These are phyloP conservation scores for Pseudoturritis turrita DNA, from an alignment of 345 rosid species.

Conservation along the genomic window DNA sequence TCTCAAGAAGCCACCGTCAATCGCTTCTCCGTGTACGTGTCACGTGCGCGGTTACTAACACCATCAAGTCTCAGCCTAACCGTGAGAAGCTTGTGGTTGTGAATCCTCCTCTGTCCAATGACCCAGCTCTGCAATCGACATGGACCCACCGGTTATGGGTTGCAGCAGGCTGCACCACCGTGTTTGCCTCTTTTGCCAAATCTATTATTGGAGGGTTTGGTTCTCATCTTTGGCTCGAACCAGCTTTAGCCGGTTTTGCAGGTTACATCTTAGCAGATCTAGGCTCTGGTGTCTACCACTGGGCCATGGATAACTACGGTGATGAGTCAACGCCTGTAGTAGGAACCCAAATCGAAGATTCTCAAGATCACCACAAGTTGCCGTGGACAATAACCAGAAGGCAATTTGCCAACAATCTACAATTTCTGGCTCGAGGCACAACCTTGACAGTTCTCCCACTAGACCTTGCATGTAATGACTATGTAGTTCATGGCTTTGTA, in stretches of 20 bases:
- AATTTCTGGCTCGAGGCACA: conserved; percentile 49
- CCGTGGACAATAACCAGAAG: conserved; percentile 80
- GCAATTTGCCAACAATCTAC: conserved; percentile 70
- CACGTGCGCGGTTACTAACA: conserved; percentile 36
- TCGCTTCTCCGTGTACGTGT: not conserved
- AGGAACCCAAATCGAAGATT: conserved; percentile 67
- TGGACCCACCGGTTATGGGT: conserved; percentile 73
- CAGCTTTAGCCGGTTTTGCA: conserved; percentile 51
- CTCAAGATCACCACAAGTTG: conserved; percentile 80
- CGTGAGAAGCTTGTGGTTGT: conserved; percentile 20
- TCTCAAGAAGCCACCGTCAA: conserved; percentile 3
- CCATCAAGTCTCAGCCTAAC: conserved; percentile 28
- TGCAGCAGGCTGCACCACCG: conserved; percentile 56
- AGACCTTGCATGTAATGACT: conserved; percentile 40
- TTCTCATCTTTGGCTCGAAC: conserved; percentile 48
- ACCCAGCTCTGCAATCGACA: conserved; percentile 53
- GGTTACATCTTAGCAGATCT: conserved; percentile 73
- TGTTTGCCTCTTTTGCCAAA: conserved; percentile 49
- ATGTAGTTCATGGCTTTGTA: conserved; percentile 47
- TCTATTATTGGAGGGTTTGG: conserved; percentile 33
- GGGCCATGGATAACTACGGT: conserved; percentile 86
- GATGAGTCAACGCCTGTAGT: conserved; percentile 56
- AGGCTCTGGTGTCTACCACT: conserved; percentile 77
- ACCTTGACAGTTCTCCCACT: conserved; percentile 54
- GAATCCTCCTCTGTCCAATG: conserved; percentile 31